Evolutionary conservation across 192 early-diverging fungal genomes (phyloP).

Genomic region (Jimgerdemannia lactiflua): DNA sequence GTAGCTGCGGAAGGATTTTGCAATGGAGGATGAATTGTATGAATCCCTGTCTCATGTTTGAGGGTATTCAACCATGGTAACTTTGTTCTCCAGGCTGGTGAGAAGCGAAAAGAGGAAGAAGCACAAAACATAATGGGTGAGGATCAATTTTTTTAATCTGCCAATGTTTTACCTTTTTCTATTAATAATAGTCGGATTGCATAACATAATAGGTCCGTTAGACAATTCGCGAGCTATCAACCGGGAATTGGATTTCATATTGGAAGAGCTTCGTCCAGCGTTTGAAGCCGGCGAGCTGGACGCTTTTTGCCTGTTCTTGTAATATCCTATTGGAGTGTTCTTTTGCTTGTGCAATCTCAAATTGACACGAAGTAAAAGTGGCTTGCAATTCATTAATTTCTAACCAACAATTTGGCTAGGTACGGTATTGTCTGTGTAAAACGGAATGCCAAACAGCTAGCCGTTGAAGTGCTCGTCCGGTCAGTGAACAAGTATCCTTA

Average conservation of each 20-base stretch:
- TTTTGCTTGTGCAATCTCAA: too few relatives aligned
- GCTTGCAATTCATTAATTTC: too few relatives aligned
- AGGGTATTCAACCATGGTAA: background rate
- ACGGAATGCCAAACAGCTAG: conserved; percentile 33
- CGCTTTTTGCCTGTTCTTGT: conserved; percentile 69
- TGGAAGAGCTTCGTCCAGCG: conserved; percentile 37
- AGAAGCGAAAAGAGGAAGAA: conserved; percentile 59
- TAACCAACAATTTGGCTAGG: conserved; percentile 22
- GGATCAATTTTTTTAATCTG: background rate
- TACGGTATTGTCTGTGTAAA: conserved; percentile 51
- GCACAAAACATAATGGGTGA: conserved; percentile 52
- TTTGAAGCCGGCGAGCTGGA: conserved; percentile 50
- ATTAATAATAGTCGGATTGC: background rate
- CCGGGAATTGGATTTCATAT: conserved; percentile 41
- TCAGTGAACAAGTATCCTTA: conserved; percentile 72
- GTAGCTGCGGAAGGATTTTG: background rate
- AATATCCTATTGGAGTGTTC: conserved; percentile 10
- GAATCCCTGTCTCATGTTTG: background rate
- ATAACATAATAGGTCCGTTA: background rate
- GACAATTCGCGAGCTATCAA: conserved; percentile 44
- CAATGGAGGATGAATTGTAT: too few relatives aligned
- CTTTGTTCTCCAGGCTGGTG: conserved; percentile 37
- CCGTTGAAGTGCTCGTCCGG: conserved; percentile 52
- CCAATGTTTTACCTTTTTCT: background rate
- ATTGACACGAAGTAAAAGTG: too few relatives aligned